These are phyloP conservation scores for Elasticomyces elasticus DNA, from an alignment of 495 filamentous ascomycete genomes.

Conservation along the genomic window DNA sequence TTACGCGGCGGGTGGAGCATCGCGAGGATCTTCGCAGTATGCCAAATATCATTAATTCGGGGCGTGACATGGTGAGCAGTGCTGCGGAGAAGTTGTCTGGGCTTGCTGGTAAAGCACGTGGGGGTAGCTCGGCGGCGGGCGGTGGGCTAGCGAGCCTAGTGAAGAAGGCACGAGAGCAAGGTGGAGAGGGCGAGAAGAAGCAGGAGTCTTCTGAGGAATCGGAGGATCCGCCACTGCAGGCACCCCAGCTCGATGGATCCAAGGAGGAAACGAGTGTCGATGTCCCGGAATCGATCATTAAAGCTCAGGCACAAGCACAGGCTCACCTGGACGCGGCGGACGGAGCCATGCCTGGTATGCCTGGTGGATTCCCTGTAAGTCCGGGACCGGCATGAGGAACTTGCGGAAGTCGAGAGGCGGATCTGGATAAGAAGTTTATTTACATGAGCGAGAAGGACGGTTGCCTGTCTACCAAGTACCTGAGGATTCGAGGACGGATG, in stretches of 20 bases:
- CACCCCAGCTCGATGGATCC: not conserved
- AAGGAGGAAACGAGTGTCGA: not conserved
- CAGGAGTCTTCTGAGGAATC: not conserved
- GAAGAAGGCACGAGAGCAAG: conserved; percentile 2
- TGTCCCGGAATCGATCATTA: not conserved
- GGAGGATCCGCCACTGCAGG: not conserved
- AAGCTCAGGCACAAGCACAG: not conserved
- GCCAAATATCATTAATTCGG: conserved; percentile 7
- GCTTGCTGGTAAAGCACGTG: not conserved
- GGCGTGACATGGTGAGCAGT: not conserved
- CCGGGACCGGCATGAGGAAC: not conserved
- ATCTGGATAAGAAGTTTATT: too few relatives aligned
- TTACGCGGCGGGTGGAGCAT: conserved; percentile 51
- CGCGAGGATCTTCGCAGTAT: conserved; percentile 24
- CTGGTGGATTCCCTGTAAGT: not conserved
- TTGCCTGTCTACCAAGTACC: too few relatives aligned
- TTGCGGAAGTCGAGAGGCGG: too few relatives aligned
- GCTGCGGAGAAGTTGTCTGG: not conserved
- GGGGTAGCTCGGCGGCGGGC: not conserved
- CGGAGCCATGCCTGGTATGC: conserved; percentile 3
- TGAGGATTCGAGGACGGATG: too few relatives aligned
- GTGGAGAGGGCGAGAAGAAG: not conserved
- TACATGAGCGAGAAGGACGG: too few relatives aligned
- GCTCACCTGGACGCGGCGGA: not conserved
- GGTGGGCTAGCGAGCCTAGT: conserved; percentile 5